A percentile compares a stretch with the other conserved stretches of the same genome.
Evolutionary conservation across 129 eudicot genomes (phyloP).

Genomic region (Silybum marianum): DNA sequence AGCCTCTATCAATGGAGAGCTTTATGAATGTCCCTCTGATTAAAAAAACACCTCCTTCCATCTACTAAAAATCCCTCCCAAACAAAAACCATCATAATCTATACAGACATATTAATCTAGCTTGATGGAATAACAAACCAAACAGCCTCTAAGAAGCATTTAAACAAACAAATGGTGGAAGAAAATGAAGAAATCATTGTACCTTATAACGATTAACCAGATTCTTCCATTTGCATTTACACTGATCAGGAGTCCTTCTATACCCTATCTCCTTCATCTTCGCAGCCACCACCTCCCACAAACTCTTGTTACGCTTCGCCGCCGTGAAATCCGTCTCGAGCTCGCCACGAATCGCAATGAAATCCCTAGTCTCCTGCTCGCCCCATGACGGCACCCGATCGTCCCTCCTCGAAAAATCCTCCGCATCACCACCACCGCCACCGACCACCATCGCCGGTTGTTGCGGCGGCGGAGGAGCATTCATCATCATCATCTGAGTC

Average conservation of each 20-base stretch:
- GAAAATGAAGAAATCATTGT: not conserved
- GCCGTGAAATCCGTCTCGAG: slow-evolving; percentile 54
- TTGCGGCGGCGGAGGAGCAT: slow-evolving; percentile 11
- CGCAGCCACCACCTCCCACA: slow-evolving; percentile 70
- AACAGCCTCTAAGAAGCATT: not conserved
- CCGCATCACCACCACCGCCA: slow-evolving; percentile 30
- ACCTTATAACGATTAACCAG: slow-evolving; percentile 71
- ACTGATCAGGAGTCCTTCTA: slow-evolving; percentile 64
- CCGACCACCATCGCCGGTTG: slow-evolving; percentile 25
- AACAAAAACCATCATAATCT: too few relatives aligned
- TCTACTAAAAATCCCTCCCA: too few relatives aligned
- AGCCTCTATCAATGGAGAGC: too few relatives aligned
- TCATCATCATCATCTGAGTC: slow-evolving; percentile 41
- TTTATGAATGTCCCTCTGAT: too few relatives aligned
- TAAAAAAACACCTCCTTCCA: too few relatives aligned
- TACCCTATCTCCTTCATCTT: slow-evolving; percentile 72
- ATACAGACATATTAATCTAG: too few relatives aligned
- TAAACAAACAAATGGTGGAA: not conserved
- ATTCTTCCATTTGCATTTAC: slow-evolving; percentile 83
- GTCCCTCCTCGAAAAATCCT: slow-evolving; percentile 47
- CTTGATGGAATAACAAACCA: too few relatives aligned
- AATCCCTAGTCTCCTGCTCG: slow-evolving; percentile 65
- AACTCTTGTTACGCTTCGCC: slow-evolving; percentile 49
- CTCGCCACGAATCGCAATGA: slow-evolving; percentile 57
- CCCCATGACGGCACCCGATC: slow-evolving; percentile 72